phyloP scores from a whole-genome alignment of 2,329 filamentous ascomycete species.

The Dactylellina sp. region DNA sequence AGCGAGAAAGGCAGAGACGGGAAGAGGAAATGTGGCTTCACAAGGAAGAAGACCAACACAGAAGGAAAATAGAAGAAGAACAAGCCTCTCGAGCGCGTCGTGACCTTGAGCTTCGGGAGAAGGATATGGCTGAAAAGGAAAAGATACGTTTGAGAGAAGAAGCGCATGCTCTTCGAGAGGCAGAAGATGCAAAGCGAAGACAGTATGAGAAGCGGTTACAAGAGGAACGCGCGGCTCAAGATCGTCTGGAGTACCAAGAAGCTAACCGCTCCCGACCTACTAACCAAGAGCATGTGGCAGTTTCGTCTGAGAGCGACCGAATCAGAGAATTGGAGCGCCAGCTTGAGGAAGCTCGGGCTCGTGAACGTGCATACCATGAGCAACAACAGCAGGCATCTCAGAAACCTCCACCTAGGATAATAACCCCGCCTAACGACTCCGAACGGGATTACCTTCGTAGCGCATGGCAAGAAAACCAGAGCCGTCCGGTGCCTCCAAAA shows the following conservation, averaged over 20 bases:
- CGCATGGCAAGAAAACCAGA: conserved; percentile 52
- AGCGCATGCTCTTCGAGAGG: conserved; percentile 63
- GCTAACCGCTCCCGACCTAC: conserved; percentile 2
- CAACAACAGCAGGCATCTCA: conserved; percentile 44
- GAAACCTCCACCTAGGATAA: conserved; percentile 21
- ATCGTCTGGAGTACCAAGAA: conserved; percentile 54
- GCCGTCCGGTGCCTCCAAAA: conserved; percentile 32
- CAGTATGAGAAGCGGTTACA: conserved; percentile 40
- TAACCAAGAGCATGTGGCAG: conserved; percentile 37
- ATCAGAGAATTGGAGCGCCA: conserved; percentile 83
- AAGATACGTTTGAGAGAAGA: conserved; percentile 68
- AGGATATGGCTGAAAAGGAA: conserved; percentile 68
- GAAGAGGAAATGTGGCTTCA: conserved; percentile 65
- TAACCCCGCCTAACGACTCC: conserved; percentile 38
- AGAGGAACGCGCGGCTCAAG: conserved; percentile 45
- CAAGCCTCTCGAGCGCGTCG: conserved; percentile 61
- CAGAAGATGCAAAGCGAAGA: conserved; percentile 43
- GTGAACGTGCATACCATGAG: conserved; percentile 66
- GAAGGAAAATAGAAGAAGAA: conserved; percentile 70
- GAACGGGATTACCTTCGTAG: conserved; percentile 42
- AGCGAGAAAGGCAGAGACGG: conserved; percentile 65
- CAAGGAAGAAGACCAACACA: conserved; percentile 64
- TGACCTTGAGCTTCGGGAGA: conserved; percentile 66
- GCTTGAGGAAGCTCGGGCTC: conserved; percentile 75
- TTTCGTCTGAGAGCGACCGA: conserved; percentile 64